These are phyloP conservation scores for Nakazawaea ernobii DNA, from an alignment of 805 yeast species.

Conservation along the genomic window DNA sequence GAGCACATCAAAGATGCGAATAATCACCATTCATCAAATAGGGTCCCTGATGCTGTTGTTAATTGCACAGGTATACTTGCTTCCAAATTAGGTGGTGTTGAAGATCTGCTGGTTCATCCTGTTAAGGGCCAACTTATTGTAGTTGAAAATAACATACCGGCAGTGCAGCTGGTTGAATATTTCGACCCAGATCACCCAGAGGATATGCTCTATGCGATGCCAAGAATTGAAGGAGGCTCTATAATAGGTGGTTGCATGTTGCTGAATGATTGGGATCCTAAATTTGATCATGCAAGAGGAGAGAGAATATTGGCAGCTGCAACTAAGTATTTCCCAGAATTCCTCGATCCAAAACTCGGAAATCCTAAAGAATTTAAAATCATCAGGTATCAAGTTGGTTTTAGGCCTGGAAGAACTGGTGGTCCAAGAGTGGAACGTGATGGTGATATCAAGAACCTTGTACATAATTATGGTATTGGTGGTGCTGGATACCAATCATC, in stretches of 20 bases:
- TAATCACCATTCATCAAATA: constrained; percentile 30
- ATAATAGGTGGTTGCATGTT: constrained; percentile 64
- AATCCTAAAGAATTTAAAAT: constrained; percentile 38
- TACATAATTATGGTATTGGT: constrained; percentile 62
- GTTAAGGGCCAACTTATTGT: constrained; percentile 56
- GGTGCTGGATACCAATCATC: constrained; percentile 73
- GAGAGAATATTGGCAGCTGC: constrained; percentile 37
- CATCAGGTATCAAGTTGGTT: constrained; percentile 53
- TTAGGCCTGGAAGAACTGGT: constrained; percentile 58
- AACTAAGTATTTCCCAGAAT: constrained; percentile 44
- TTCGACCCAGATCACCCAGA: constrained; percentile 31
- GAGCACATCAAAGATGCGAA: constrained; percentile 43
- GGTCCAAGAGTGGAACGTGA: constrained; percentile 44
- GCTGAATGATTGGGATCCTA: constrained; percentile 28
- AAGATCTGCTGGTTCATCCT: constrained; percentile 40
- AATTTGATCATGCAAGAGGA: constrained; percentile 45
- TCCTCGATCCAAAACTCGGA: constrained; percentile 28
- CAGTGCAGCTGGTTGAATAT: constrained; percentile 27
- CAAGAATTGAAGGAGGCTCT: constrained; percentile 70
- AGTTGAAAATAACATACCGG: constrained; percentile 37
- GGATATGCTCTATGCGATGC: constrained; percentile 57
- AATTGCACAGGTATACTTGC: constrained; percentile 56
- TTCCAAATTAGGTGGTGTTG: constrained; percentile 36
- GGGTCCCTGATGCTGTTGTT: constrained; percentile 43
- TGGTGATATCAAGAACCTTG: constrained; percentile 20